Percentiles rank a stretch among this genome's conserved stretches.
Conservation (phyloP, 495 filamentous ascomycete species). For the Daldinia childiae region DNA sequence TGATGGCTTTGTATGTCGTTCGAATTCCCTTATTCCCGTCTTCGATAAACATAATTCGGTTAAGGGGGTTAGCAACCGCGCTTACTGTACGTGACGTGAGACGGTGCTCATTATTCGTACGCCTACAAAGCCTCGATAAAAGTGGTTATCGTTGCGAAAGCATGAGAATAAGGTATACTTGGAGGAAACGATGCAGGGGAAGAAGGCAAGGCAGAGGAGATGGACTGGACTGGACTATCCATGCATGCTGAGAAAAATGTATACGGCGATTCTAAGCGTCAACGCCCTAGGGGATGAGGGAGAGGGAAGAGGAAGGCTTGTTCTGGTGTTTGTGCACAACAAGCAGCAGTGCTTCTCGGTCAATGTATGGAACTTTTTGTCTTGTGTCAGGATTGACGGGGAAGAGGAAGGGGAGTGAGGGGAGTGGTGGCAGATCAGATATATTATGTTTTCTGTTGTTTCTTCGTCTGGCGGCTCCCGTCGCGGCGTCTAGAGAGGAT, state of each 20-base stretch:
- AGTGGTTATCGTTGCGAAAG: constrained; percentile 8
- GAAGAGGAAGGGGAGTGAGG: not conserved
- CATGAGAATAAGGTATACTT: constrained; percentile 1
- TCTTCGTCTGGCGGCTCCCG: not conserved
- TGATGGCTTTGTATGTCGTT: constrained; percentile 30
- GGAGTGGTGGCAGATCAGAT: constrained; percentile 1
- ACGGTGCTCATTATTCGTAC: constrained; percentile 5
- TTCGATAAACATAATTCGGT: not conserved
- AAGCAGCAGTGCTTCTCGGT: not conserved
- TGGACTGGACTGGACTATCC: not conserved
- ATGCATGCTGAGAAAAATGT: not conserved
- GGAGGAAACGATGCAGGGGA: constrained; percentile 6
- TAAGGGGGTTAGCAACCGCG: not conserved
- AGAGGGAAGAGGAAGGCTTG: not conserved
- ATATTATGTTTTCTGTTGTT: not conserved
- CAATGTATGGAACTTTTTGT: not conserved
- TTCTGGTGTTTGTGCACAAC: not conserved
- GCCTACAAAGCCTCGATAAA: constrained; percentile 7
- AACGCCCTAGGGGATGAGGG: not conserved
- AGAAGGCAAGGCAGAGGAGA: not conserved
- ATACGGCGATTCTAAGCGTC: not conserved
- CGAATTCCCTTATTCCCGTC: constrained; percentile 11
- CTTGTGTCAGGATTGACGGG: not conserved
- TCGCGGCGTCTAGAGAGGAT: constrained; percentile 33
- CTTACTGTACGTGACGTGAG: not conserved